Percentiles rank a stretch among this genome's conserved stretches.
Evolutionary conservation across 163 green algal species (phyloP).

Genomic region (Scenedesmus sp.): DNA sequence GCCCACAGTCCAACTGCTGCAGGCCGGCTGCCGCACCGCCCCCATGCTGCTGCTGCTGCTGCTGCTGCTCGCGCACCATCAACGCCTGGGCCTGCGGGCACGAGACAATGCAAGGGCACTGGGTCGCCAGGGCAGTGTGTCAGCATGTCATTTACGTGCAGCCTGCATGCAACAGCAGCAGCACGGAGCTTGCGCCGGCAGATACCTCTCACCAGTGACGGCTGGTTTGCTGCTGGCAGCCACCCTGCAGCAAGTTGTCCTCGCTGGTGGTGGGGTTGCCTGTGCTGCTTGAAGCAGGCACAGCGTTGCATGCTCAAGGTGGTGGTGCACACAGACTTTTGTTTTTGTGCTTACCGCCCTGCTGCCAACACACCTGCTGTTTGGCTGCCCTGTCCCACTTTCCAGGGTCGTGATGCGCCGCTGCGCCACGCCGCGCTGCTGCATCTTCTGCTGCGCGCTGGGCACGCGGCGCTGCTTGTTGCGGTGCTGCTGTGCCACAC

Average conservation of each 20-base stretch:
- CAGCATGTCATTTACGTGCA: too few species aligned
- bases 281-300: too few species aligned
- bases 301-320: too few species aligned
- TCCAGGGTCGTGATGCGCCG: conserved; percentile 23
- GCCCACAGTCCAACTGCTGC: conserved; percentile 28
- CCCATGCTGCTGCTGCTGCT: conserved; percentile 37
- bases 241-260: too few species aligned
- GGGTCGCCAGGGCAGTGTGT: too few species aligned
- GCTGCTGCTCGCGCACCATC: conserved; percentile 35
- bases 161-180: too few species aligned
- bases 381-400: conserved; percentile 47
- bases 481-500: conserved; percentile 21
- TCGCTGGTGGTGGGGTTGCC: too few species aligned
- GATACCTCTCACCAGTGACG: too few species aligned
- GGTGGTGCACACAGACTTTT: too few species aligned
- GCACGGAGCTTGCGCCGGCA: too few species aligned
- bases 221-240: too few species aligned
- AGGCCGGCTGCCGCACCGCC: background rate
- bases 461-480: conserved; percentile 20
- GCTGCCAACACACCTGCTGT: conserved; percentile 32
- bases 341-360: background rate
- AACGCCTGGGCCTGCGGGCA: conserved; percentile 26
- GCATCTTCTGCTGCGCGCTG: conserved; percentile 47
- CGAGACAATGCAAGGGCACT: background rate
- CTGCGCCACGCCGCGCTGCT: conserved; percentile 22